A percentile compares a stretch with the other conserved stretches of the same genome.
phyloP scores from a whole-genome alignment of 768 basidiomycete species.

The Podaxis sp. region DNA sequence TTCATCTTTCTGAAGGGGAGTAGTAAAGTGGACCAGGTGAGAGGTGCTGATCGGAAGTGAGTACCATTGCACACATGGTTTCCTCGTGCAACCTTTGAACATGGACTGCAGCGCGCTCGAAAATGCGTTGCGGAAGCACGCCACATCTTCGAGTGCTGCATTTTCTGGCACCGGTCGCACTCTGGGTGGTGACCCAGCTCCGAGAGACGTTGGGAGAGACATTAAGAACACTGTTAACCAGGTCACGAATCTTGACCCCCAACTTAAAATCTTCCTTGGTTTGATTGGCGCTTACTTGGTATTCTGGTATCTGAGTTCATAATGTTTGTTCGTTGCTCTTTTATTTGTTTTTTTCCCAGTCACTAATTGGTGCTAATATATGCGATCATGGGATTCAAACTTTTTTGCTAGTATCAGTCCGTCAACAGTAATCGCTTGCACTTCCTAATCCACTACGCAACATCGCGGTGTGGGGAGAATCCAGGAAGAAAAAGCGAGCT shows the following conservation, averaged over 20 bases:
- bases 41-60: conserved; percentile 66
- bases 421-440: conserved; percentile 12
- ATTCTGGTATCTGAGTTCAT: conserved; percentile 46
- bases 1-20: conserved; percentile 73
- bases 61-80: conserved; percentile 16
- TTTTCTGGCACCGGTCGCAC: conserved; percentile 77
- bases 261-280: conserved; percentile 59
- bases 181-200: conserved; percentile 41
- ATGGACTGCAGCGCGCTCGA: conserved; percentile 54
- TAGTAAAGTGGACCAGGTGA: conserved; percentile 65
- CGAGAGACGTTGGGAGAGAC: conserved; percentile 29
- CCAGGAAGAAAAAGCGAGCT: neutral
- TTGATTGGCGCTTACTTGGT: conserved; percentile 62
- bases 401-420: neutral
- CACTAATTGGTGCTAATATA: neutral
- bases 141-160: conserved; percentile 32
- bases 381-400: neutral
- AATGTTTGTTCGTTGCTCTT: neutral
- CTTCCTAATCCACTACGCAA: neutral
- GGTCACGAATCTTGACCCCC: conserved; percentile 55
- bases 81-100: neutral
- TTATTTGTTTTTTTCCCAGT: neutral
- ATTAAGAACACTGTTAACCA: conserved; percentile 28
- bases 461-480: neutral
- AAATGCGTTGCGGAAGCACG: conserved; percentile 48